Percentiles rank a stretch among this genome's conserved stretches.
Conservation (phyloP, 2,329 filamentous ascomycete genomes). For the Davidsoniella neocaledoniae region DNA sequence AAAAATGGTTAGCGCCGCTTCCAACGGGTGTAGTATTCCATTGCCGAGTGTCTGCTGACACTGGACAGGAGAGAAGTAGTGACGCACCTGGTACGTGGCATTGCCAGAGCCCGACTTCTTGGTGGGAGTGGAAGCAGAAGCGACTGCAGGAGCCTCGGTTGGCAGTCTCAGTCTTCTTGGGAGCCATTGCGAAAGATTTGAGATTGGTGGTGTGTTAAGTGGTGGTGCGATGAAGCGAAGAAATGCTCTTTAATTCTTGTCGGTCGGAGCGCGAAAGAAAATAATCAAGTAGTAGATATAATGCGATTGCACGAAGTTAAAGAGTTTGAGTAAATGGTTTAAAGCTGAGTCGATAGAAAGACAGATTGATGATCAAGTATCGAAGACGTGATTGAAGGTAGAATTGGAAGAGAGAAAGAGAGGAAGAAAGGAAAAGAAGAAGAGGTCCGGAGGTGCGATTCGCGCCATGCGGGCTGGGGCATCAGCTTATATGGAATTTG, state of each 20-base stretch:
- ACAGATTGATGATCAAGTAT: background rate
- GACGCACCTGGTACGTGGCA: conserved; percentile 42
- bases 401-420: conserved; percentile 15
- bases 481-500: conserved; percentile 42
- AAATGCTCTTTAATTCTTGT: no score
- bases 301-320: conserved; percentile 3
- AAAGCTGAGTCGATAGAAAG: background rate
- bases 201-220: background rate
- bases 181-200: conserved; percentile 32
- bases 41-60: no score
- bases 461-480: conserved; percentile 31
- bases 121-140: conserved; percentile 22
- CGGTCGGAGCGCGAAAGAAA: background rate
- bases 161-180: conserved; percentile 35
- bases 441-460: conserved; percentile 18
- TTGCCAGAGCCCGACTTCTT: conserved; percentile 34
- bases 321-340: background rate
- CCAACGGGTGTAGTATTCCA: background rate
- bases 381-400: conserved; percentile 16
- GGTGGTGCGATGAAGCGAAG: background rate
- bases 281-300: background rate
- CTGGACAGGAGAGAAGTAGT: background rate
- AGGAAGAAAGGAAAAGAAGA: conserved; percentile 16
- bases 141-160: conserved; percentile 18
- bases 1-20: conserved; percentile 20